Evolutionary conservation across 306 rosid species (phyloP).

Genomic region (Prunus salicina): DNA sequence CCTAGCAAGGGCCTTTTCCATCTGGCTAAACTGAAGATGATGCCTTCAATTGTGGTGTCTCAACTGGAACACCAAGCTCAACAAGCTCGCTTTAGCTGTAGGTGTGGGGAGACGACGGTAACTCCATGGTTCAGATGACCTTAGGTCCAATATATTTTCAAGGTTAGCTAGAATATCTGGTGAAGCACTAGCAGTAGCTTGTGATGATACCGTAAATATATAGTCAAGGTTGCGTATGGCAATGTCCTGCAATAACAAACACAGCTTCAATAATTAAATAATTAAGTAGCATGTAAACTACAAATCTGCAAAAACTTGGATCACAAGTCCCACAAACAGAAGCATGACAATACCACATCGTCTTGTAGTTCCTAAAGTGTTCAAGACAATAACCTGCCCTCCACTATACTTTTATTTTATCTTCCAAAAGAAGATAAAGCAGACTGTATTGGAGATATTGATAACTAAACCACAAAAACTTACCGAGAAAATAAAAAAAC

Average conservation of each 20-base stretch:
- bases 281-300: not conserved
- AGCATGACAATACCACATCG: not conserved
- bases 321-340: not conserved
- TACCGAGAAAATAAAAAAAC: too few species aligned
- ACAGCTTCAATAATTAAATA: conserved; percentile 17
- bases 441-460: not conserved
- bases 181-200: conserved; percentile 63
- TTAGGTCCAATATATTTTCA: conserved; percentile 64
- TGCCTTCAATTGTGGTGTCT: too few species aligned
- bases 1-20: too few species aligned
- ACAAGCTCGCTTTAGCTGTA: conserved; percentile 82
- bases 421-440: not conserved
- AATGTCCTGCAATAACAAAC: conserved; percentile 59
- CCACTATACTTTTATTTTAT: not conserved
- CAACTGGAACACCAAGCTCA: conserved; percentile 64
- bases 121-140: conserved; percentile 91
- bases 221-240: conserved; percentile 87
- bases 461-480: not conserved
- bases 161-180: conserved; percentile 72
- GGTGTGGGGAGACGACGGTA: conserved; percentile 83
- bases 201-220: conserved; percentile 64
- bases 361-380: not conserved
- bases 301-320: not conserved
- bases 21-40: too few species aligned
- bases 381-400: not conserved